These are phyloP conservation scores for Cladosporium oxysporum DNA, from an alignment of 2,329 filamentous ascomycete species.

Conservation along the genomic window DNA sequence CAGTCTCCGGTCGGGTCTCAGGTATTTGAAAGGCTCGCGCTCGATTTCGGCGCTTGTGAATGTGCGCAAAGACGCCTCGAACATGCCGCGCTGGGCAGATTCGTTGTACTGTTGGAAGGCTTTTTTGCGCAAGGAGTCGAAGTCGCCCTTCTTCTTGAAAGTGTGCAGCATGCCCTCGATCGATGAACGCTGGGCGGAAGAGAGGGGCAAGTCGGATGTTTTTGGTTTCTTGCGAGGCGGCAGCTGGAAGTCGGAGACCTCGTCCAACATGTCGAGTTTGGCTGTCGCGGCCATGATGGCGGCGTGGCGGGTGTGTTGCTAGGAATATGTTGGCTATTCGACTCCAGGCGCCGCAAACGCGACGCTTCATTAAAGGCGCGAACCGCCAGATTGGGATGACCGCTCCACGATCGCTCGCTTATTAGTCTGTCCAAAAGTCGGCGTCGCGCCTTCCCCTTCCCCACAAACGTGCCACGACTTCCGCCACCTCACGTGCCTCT, in stretches of 20 bases:
- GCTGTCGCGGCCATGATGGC: conserved; percentile 24
- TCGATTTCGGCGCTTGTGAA: conserved; percentile 74
- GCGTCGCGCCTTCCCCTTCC: background rate
- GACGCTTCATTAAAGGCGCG: background rate
- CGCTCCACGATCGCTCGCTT: background rate
- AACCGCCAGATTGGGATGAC: background rate
- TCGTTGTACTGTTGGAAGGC: conserved; percentile 67
- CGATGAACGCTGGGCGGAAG: conserved; percentile 69
- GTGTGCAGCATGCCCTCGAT: conserved; percentile 76
- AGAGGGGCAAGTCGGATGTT: conserved; percentile 72
- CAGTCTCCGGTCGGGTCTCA: conserved; percentile 72
- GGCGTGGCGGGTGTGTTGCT: background rate
- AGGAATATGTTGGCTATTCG: background rate
- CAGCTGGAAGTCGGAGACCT: conserved; percentile 33
- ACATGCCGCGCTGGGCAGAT: conserved; percentile 56
- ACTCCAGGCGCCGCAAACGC: background rate
- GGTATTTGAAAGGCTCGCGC: conserved; percentile 65
- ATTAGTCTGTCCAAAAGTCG: background rate
- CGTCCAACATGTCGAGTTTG: conserved; percentile 25
- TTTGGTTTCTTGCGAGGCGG: conserved; percentile 62
- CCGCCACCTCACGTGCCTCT: background rate
- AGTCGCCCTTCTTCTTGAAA: conserved; percentile 85
- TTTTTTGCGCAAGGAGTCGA: conserved; percentile 74
- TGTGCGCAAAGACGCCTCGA: conserved; percentile 40
- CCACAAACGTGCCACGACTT: background rate